Evolutionary conservation across 345 rosid genomes (phyloP).

Genomic region (Jatropha curcas): DNA sequence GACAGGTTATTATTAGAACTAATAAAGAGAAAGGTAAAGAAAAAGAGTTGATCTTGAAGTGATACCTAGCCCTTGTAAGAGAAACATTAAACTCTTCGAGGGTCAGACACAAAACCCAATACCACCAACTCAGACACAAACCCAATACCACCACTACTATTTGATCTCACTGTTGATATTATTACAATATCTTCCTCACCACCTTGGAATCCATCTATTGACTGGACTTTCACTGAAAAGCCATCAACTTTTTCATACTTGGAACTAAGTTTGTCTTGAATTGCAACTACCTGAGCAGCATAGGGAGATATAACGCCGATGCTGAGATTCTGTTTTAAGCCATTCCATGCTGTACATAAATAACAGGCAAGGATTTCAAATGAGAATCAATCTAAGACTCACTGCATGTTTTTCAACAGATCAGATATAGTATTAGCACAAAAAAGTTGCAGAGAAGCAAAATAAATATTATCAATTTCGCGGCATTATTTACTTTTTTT

Average conservation of each 20-base stretch:
- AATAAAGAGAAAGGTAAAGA: neutral
- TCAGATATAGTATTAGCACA: neutral
- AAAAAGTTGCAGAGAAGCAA: neutral
- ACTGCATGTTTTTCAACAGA: neutral
- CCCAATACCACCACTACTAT: constrained; percentile 17
- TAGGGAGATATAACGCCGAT: constrained; percentile 28
- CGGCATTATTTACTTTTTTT: too few species aligned
- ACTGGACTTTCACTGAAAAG: constrained; percentile 21
- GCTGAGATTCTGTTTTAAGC: neutral
- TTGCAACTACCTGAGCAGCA: constrained; percentile 17
- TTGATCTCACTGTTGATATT: constrained; percentile 28
- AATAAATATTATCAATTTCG: too few species aligned
- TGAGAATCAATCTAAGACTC: too few species aligned
- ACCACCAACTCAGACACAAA: constrained; percentile 20
- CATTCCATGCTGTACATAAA: constrained; percentile 15
- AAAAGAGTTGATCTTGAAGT: neutral
- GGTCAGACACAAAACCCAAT: constrained; percentile 26
- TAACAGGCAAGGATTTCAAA: neutral
- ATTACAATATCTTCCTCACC: constrained; percentile 28
- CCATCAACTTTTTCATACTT: constrained; percentile 8
- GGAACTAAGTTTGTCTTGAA: constrained; percentile 8
- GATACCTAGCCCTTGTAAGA: constrained; percentile 31
- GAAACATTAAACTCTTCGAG: constrained; percentile 20
- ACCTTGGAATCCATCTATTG: constrained; percentile 31
- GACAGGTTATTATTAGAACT: neutral